A percentile compares a stretch with the other conserved stretches of the same genome.
These are phyloP conservation scores for Podospora appendiculata DNA, from an alignment of 495 filamentous ascomycete species.

Conservation along the genomic window DNA sequence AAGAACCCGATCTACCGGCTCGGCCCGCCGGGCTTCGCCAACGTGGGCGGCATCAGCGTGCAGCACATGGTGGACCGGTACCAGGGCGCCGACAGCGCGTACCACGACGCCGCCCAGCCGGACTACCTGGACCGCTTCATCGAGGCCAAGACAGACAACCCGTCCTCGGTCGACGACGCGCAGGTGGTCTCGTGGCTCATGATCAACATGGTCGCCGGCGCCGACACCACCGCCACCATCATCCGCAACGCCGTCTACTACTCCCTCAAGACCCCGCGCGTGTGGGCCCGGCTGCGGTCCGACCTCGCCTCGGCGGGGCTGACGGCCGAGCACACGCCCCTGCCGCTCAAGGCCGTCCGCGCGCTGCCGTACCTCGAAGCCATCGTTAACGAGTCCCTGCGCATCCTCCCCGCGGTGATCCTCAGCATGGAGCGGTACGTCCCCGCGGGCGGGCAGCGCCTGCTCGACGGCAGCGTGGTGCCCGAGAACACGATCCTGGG, in stretches of 20 bases:
- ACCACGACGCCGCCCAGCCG: constrained; percentile 3
- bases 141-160: constrained; percentile 13
- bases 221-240: constrained; percentile 46
- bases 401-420: constrained; percentile 40
- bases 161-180: constrained; percentile 16
- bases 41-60: constrained; percentile 2
- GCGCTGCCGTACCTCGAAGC: constrained; percentile 39
- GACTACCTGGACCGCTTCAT: constrained; percentile 25
- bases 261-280: constrained; percentile 34
- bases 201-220: constrained; percentile 39
- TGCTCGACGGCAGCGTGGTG: constrained; percentile 28
- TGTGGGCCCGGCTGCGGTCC: constrained; percentile 28
- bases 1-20: constrained; percentile 13
- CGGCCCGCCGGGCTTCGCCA: constrained; percentile 13
- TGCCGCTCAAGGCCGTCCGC: constrained; percentile 8
- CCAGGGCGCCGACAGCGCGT: constrained; percentile 7
- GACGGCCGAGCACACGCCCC: background rate
- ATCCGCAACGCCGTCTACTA: constrained; percentile 45
- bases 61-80: constrained; percentile 7
- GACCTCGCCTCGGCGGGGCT: constrained; percentile 27
- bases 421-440: constrained; percentile 39
- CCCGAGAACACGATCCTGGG: constrained; percentile 26
- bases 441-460: constrained; percentile 25
- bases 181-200: constrained; percentile 16
- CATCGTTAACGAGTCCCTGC: constrained; percentile 44